Base-by-base conservation (phyloP, 192 early-diverging fungal genomes). In the Coemansia furcata region DNA sequence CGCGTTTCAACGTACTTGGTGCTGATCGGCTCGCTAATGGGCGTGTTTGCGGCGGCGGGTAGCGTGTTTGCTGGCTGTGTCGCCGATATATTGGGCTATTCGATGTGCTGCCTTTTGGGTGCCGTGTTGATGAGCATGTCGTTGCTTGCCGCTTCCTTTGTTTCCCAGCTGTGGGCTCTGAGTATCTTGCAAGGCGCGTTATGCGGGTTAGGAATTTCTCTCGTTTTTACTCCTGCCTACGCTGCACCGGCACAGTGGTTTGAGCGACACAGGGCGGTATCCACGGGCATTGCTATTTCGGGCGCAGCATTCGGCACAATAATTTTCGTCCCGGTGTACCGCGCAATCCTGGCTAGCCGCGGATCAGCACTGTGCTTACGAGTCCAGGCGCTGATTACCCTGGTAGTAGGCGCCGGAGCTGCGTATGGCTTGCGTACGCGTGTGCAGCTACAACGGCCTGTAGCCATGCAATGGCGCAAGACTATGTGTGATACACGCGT, bases 161-260 rank as follows among this genome's bases (percentile, higher is more conserved):
- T 80, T n/a, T 35, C 69, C 14, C 47, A 30, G 14, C 66, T 89
- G 1, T 87, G 86, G 86, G 78, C 84, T 11, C 71, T 89, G 29
- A 86, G 86, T 52, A 61, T 89, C 8, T 62, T 84, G 0, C 89
- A 91, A 46, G 89, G 89, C 49, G 52, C 86, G 2, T 37, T 91
- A 40, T 77, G 30, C 58, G 86, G 86, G 23, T 21, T 82, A 0
- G 86, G 86, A 3, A 63, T 73, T 17, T 73, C 76, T 44, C 50
- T 87, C 21, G 59, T 84, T 9, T 78, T 80, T 21, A 66, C 82
- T 35, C 86, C 86, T 0, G 82, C 83, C 4, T 68, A 84, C 9
- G 72, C 71, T 12, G 71, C 79, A 10, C 84, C 86, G 2, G 71
- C 80, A 14, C 84, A 85, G 15, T 87, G 80, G 77, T 87, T 85